phyloP scores from a whole-genome alignment of 2,329 filamentous ascomycete species.

The Diaporthe sp. region DNA sequence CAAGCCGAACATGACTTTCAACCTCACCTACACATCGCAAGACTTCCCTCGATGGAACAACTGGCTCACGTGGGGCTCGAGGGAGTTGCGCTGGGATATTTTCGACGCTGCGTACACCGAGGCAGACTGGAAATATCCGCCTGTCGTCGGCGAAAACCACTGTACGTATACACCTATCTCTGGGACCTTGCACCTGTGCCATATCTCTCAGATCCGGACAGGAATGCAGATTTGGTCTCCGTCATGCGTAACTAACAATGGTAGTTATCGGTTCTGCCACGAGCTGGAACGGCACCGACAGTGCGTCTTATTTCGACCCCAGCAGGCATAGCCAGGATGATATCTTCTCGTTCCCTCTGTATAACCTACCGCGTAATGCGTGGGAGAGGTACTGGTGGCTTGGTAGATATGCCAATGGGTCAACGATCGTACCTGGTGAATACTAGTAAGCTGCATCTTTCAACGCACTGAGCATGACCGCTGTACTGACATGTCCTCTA shows the following conservation, averaged over 20 bases:
- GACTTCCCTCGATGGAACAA: conserved; percentile 46
- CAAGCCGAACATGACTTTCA: conserved; percentile 48
- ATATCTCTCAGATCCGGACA: background rate
- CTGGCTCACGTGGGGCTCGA: conserved; percentile 44
- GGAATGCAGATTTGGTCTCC: too few relatives aligned
- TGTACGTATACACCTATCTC: conserved; percentile 28
- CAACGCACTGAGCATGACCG: fast-evolving
- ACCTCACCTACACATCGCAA: conserved; percentile 43
- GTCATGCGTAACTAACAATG: background rate
- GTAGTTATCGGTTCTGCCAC: conserved; percentile 3
- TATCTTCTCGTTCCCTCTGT: conserved; percentile 1
- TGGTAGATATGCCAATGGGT: conserved; percentile 21
- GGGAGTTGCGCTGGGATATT: conserved; percentile 49
- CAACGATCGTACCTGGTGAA: background rate
- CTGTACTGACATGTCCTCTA: background rate
- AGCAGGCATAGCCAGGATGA: background rate
- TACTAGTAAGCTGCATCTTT: background rate
- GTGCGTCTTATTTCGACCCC: background rate
- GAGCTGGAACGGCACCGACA: conserved; percentile 14
- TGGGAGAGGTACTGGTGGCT: conserved; percentile 30
- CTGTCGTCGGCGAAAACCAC: conserved; percentile 46
- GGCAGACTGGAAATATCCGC: conserved; percentile 49
- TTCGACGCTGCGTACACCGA: conserved; percentile 46
- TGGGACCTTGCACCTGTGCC: background rate
- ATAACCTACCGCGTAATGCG: background rate